These are phyloP conservation scores for Gloeopeniophorella convolvens DNA, from an alignment of 768 basidiomycete genomes.

Conservation along the genomic window DNA sequence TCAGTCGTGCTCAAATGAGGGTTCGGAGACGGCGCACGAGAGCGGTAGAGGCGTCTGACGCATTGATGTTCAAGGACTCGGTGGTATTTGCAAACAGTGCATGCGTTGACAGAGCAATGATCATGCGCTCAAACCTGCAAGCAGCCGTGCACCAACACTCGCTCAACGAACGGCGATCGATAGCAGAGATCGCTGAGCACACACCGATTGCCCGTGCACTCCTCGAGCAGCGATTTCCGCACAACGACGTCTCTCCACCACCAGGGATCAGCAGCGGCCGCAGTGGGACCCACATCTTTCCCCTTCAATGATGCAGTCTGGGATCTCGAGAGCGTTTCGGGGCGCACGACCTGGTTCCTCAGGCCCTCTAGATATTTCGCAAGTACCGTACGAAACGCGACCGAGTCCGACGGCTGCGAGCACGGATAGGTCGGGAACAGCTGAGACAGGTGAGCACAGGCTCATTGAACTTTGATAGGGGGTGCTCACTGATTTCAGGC, in stretches of 20 bases:
- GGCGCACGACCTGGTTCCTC: conserved; percentile 35
- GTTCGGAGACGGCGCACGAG: not conserved
- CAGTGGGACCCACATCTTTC: conserved; percentile 8
- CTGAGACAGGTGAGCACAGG: conserved; percentile 25
- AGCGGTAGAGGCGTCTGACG: conserved; percentile 8
- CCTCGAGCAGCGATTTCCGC: conserved; percentile 48
- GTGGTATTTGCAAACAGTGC: conserved; percentile 34
- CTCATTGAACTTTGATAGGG: conserved; percentile 12
- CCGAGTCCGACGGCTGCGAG: conserved; percentile 42
- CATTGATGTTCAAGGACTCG: conserved; percentile 10
- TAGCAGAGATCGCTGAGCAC: conserved; percentile 13
- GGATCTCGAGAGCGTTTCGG: conserved; percentile 20
- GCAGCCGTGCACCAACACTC: conserved; percentile 4
- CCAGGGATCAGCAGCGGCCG: conserved; percentile 25
- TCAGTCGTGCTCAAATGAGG: conserved; percentile 9
- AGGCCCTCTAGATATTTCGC: conserved; percentile 45
- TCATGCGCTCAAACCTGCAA: conserved; percentile 44
- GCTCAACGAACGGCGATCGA: not conserved
- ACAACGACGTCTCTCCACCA: conserved; percentile 58
- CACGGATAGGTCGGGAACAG: conserved; percentile 48
- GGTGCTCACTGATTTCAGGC: conserved; percentile 24
- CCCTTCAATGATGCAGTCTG: conserved; percentile 19
- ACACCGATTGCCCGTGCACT: conserved; percentile 46
- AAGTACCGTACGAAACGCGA: conserved; percentile 45
- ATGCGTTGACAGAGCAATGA: conserved; percentile 48